Evolutionary conservation across 371 early-diverging fungal genomes (phyloP).

Genomic region (Syncephalastrum monosporum): DNA sequence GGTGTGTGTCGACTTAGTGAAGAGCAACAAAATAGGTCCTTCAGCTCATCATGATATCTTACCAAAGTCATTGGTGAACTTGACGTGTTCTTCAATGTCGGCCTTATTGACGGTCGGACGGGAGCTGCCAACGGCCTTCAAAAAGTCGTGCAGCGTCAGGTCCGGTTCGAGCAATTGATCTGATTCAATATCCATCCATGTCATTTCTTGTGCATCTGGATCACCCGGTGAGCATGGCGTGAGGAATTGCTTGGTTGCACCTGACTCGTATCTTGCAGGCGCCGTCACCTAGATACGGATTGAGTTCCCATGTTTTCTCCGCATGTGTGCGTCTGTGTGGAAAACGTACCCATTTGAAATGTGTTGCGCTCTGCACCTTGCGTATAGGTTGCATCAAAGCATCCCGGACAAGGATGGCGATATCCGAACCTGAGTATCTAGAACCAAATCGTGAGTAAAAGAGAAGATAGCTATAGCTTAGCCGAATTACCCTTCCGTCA

Average conservation of each 20-base stretch:
- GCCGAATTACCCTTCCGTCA: conserved; percentile 75
- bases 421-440: conserved; percentile 93
- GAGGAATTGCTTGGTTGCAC: conserved; percentile 53
- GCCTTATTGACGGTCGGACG: conserved; percentile 85
- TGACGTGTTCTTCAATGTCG: conserved; percentile 80
- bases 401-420: conserved; percentile 90
- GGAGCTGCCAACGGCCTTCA: conserved; percentile 75
- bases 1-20: conserved; percentile 1
- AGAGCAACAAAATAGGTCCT: too few relatives aligned
- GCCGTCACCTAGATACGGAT: conserved; percentile 45
- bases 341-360: conserved; percentile 79
- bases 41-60: background rate
- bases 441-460: background rate
- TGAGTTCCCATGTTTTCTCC: too few relatives aligned
- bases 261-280: conserved; percentile 63
- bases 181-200: conserved; percentile 84
- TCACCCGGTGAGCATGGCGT: conserved; percentile 97
- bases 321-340: too few relatives aligned
- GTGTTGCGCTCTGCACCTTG: conserved; percentile 95
- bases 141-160: conserved; percentile 81
- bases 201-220: conserved; percentile 82
- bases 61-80: conserved; percentile 93
- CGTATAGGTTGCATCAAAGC: conserved; percentile 97
- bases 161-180: conserved; percentile 93
- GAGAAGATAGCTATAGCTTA: background rate